Evolutionary conservation across 495 filamentous ascomycete species (phyloP).

Genomic region (Podospora tetraspora): DNA sequence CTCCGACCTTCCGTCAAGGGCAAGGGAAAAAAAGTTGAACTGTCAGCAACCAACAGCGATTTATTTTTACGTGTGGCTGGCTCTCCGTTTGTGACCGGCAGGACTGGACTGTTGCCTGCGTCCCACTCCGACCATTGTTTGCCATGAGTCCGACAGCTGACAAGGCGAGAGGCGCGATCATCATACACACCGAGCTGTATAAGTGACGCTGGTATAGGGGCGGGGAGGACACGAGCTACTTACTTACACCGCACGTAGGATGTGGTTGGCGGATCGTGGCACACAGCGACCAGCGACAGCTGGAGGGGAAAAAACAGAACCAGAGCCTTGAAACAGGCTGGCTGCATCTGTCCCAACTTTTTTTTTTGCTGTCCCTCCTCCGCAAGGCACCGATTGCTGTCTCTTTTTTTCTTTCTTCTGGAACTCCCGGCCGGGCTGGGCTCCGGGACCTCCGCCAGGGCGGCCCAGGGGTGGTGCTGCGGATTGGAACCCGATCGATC

Average conservation of each 20-base stretch:
- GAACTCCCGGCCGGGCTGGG: not conserved
- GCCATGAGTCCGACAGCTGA: not conserved
- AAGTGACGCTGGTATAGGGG: conserved; percentile 12
- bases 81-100: not conserved
- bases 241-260: not conserved
- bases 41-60: not conserved
- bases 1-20: conserved; percentile 15
- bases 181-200: conserved; percentile 19
- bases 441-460: not conserved
- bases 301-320: not conserved
- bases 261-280: not conserved
- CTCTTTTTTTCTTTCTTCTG: not conserved
- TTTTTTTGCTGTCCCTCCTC: not conserved
- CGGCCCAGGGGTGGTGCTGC: not conserved
- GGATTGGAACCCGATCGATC: not conserved
- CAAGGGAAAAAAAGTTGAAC: not conserved
- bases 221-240: not conserved
- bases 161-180: not conserved
- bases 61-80: not conserved
- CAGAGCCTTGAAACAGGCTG: conserved; percentile 3
- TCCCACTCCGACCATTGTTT: not conserved
- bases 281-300: not conserved
- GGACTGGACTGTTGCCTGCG: not conserved
- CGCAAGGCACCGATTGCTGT: no score
- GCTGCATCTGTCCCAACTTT: not conserved